Conservation (phyloP, 2,329 filamentous ascomycete genomes). For the Colletotrichum noveboracense region DNA sequence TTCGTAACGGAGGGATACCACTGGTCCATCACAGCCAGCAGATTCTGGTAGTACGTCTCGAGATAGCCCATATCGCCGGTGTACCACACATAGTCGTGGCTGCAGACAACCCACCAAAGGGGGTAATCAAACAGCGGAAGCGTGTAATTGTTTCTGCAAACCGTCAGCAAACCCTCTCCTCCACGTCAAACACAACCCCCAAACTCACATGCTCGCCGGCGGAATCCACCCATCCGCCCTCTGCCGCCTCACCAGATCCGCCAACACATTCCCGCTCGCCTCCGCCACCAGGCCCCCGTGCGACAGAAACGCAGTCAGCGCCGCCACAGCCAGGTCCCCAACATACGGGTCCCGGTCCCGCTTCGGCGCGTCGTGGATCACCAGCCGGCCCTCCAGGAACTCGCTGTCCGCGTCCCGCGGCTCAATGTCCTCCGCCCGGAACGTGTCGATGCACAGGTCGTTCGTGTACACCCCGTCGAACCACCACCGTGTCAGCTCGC, state of each 20-base stretch:
- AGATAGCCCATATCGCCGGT: slow-evolving; percentile 50
- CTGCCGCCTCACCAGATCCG: slow-evolving; percentile 54
- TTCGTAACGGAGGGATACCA: slow-evolving; percentile 52
- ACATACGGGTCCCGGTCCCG: slow-evolving; percentile 58
- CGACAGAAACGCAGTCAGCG: slow-evolving; percentile 52
- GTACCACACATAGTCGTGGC: slow-evolving; percentile 54
- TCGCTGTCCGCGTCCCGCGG: slow-evolving; percentile 48
- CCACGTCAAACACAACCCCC: not conserved
- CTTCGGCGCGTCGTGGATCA: slow-evolving; percentile 56
- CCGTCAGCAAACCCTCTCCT: not conserved
- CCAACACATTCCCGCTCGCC: slow-evolving; percentile 51
- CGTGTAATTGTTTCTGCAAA: slow-evolving; percentile 46
- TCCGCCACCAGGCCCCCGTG: slow-evolving; percentile 40
- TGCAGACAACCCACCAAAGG: slow-evolving; percentile 56
- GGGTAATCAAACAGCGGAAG: slow-evolving; percentile 57
- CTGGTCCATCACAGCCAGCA: slow-evolving; percentile 46
- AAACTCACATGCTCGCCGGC: slow-evolving; percentile 53
- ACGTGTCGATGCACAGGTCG: slow-evolving; percentile 52
- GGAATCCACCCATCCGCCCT: slow-evolving; percentile 58
- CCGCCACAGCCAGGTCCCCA: slow-evolving; percentile 55
- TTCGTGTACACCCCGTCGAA: slow-evolving; percentile 59
- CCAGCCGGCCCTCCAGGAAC: slow-evolving; percentile 48
- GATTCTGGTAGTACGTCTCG: slow-evolving; percentile 42
- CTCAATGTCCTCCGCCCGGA: slow-evolving; percentile 53
- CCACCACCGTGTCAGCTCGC: slow-evolving; percentile 55